These are phyloP conservation scores for Alternaria metachromatica DNA, from an alignment of 2,329 filamentous ascomycete genomes.

Conservation along the genomic window DNA sequence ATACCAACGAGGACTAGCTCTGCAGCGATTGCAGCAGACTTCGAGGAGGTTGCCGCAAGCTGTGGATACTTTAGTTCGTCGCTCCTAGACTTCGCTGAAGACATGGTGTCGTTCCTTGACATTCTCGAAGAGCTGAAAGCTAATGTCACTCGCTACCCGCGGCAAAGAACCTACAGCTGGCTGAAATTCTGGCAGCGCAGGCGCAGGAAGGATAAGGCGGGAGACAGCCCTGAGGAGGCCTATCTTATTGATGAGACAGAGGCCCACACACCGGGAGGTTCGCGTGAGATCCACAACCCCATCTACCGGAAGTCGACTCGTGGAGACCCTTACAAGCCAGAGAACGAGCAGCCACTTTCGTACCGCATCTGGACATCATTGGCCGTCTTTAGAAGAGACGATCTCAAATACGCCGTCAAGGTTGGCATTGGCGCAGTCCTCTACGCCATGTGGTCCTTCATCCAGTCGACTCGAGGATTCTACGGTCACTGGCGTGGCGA, in stretches of 20 bases:
- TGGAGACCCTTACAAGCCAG: conserved; percentile 36
- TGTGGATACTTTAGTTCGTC: conserved; percentile 97
- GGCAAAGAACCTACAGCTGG: conserved; percentile 80
- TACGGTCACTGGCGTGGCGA: conserved; percentile 93
- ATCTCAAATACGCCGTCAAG: conserved; percentile 84
- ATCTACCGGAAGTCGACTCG: conserved; percentile 39
- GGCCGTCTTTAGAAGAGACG: conserved; percentile 66
- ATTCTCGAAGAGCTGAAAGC: conserved; percentile 86
- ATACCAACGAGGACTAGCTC: conserved; percentile 72
- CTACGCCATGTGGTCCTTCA: conserved; percentile 88
- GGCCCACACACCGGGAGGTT: conserved; percentile 36
- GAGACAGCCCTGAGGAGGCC: conserved; percentile 33
- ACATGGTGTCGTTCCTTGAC: conserved; percentile 82
- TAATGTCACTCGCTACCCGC: conserved; percentile 67
- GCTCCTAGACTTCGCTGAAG: conserved; percentile 86
- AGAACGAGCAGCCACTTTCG: conserved; percentile 42
- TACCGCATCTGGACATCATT: conserved; percentile 64
- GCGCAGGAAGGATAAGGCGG: conserved; percentile 13
- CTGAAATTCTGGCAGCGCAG: conserved; percentile 73
- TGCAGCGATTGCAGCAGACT: conserved; percentile 83
- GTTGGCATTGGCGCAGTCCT: conserved; percentile 88
- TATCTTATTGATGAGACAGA: conserved; percentile 33
- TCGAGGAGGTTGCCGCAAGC: conserved; percentile 96
- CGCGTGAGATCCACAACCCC: conserved; percentile 46
- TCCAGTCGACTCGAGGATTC: conserved; percentile 75